Base-by-base conservation (phyloP, 768 basidiomycete species). In the Tricholoma terreum region DNA sequence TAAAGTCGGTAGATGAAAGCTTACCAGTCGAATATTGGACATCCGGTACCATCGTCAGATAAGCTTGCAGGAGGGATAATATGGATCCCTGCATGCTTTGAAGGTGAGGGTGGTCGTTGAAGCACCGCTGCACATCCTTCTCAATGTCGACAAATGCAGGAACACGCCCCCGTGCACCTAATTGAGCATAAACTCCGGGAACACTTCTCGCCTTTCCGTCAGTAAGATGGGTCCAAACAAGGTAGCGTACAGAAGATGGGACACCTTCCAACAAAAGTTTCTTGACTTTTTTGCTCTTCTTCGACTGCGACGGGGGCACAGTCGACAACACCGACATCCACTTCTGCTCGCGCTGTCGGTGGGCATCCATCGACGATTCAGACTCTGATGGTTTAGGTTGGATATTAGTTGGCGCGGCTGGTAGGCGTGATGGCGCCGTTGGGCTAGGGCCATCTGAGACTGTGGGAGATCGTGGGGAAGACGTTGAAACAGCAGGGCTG, bases 11-110 rank as follows among this genome's bases (percentile, higher is more conserved):
- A 63, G 1, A 57, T 50, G 4, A 46, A 36, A 31, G 34, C n/a
- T 19, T 58, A 89, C 90, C 89, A 38, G 71, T 75, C 12, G 72
- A 74, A 64, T 93, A 94, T 50, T 79, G 80, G 17, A 91, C 77
- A 65, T 94, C 91, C 0, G 91, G 91, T 0, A 93, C 92, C 92
- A 94, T 92, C 15, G 80, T 82, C 43, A 93, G 69, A 69, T 92
- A 93, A 10, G 89, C 89, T 60, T 89, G 86, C 2, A 86, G 60
- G 17, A 89, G 63, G 6, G 81, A 80, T 21, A 81, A 70, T 8
- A 91, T 70, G 0, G 86, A 79, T 2, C 83, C 80, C 42, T 81
- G 77, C 22, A 80, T 79, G 34, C 77, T 83, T 34, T 82, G 80
- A 42, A 89, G 65, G 56, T 87, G 82, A 6, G 80, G 75, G 30